These are phyloP conservation scores for Verbascum thapsus DNA, from an alignment of 257 asterid genomes.

Conservation along the genomic window DNA sequence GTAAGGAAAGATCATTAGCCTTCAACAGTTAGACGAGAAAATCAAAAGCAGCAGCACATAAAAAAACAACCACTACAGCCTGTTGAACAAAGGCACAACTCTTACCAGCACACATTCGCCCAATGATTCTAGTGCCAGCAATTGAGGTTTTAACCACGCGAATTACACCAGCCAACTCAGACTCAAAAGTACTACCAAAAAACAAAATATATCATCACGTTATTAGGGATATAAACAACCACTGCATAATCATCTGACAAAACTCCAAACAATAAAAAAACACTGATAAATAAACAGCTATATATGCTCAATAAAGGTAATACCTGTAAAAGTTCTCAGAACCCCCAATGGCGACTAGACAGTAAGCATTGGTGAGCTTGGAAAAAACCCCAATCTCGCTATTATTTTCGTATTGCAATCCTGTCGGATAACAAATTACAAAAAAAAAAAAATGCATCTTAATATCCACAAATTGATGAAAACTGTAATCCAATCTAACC, in stretches of 20 bases:
- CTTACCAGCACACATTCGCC: slow-evolving; percentile 90
- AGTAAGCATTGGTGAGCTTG: slow-evolving; percentile 92
- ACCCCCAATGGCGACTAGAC: slow-evolving; percentile 93
- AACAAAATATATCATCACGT: slow-evolving; percentile 16
- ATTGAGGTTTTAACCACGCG: slow-evolving; percentile 90
- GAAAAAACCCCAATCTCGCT: slow-evolving; percentile 91
- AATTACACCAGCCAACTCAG: slow-evolving; percentile 73
- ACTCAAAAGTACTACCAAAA: slow-evolving; percentile 72
- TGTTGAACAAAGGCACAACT: neutral
- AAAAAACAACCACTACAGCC: neutral
- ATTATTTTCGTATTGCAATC: slow-evolving; percentile 87
- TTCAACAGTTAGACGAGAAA: neutral
- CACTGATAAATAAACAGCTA: neutral
- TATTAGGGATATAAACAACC: neutral
- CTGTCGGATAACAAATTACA: slow-evolving; percentile 45
- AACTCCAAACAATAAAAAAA: slow-evolving; percentile 3
- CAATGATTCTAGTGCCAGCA: slow-evolving; percentile 84
- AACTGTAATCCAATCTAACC: neutral
- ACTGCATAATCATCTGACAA: neutral
- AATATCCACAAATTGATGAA: neutral
- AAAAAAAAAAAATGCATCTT: neutral
- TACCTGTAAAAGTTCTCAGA: slow-evolving; percentile 95
- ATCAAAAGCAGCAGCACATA: neutral
- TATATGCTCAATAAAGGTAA: neutral
- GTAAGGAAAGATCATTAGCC: slow-evolving; percentile 19